Evolutionary conservation across 495 filamentous ascomycete species (phyloP), one percentile per base, ranked within the genome.

Genomic region (Xylaria telfairii): DNA sequence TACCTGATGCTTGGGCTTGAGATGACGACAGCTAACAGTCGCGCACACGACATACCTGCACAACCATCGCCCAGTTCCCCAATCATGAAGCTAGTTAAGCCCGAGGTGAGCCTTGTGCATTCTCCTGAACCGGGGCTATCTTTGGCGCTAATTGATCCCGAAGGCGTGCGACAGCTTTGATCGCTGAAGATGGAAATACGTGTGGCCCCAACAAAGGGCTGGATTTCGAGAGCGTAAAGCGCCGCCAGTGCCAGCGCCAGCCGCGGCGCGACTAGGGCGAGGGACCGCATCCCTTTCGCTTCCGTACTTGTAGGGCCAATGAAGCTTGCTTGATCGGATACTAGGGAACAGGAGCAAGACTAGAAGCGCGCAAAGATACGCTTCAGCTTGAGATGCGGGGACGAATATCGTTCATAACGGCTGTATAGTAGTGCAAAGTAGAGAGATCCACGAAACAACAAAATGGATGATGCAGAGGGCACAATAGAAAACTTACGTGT

Each of bases 121-220:
- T 19, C 46, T 0, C 67, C 67, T n/a, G 67, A 68, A 13, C 59
- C 67, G 10, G 37, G 26, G 34, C 26, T 17, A 5, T 69, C 57
- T 54, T 34, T n/a, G 15, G n/a, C 44, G 24, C 4, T 44, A 15
- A 69, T 41, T 19, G 46, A 39, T 3, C 15, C 21, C 13, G 12
- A 54, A 41, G 26, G 15, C n/a, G 28, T 69, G 28, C 24, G 3
- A 19, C 67, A 69, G 46, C n/a, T 17, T 28, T 10, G 21, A 32
- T 69, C 67, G 46, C 32, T 44, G 10, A 63, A 69, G 3, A 59
- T 69, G 1, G 63, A 32, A 6, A 69, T 54, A 41, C 19, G 63
- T 6, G 44, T 30, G 10, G 67, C 57, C 44, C 57, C 15, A 17
- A 44, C 46, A 26, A 53, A n/a, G 24, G 57, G 57, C 1, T 41